Conservation (phyloP, 768 basidiomycete genomes). For the Jaapia argillacea region DNA sequence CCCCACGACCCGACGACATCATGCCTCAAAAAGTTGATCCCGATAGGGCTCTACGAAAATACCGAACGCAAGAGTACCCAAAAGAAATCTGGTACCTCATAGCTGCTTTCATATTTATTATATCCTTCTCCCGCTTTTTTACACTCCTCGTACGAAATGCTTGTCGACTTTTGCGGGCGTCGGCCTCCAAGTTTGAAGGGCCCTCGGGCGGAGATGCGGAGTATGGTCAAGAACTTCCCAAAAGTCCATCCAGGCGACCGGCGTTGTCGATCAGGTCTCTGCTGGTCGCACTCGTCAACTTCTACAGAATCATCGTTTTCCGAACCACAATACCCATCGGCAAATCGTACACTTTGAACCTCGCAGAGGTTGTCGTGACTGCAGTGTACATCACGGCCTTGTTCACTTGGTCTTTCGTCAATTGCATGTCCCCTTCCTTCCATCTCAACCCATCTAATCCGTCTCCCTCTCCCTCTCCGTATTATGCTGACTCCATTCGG, state of each 20-base stretch:
- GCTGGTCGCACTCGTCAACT: constrained; percentile 15
- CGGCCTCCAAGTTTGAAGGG: constrained; percentile 10
- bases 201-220: not conserved
- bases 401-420: constrained; percentile 17
- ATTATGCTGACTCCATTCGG: too few relatives aligned
- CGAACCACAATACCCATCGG: constrained; percentile 21
- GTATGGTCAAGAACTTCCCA: not conserved
- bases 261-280: constrained; percentile 13
- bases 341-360: constrained; percentile 20
- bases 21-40: too few relatives aligned
- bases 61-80: constrained; percentile 19
- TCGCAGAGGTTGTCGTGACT: constrained; percentile 26
- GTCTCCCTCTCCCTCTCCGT: constrained; percentile 4
- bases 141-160: constrained; percentile 16
- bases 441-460: not conserved
- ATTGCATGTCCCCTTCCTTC: constrained; percentile 12
- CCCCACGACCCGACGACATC: too few relatives aligned
- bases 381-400: constrained; percentile 23
- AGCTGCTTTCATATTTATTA: constrained; percentile 29
- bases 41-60: not conserved
- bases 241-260: constrained; percentile 2
- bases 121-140: constrained; percentile 24
- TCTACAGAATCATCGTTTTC: constrained; percentile 21
- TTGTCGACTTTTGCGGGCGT: constrained; percentile 1
- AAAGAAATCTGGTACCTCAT: constrained; percentile 32